Base-by-base conservation (phyloP, 768 basidiomycete genomes). In the Tulasnella sp. region DNA sequence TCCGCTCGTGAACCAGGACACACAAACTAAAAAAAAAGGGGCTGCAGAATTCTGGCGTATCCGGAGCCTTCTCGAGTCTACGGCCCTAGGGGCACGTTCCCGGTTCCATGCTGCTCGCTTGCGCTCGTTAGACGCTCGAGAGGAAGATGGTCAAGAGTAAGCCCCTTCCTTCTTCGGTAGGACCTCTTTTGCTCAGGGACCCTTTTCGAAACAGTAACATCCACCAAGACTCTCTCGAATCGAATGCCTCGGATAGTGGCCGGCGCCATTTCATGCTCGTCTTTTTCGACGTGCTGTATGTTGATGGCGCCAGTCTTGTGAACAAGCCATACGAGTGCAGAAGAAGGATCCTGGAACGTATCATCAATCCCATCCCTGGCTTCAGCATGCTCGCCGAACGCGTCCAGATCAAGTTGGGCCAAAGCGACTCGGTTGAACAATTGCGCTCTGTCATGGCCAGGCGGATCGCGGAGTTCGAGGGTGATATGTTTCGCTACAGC, bases 201-300 rank as follows among this genome's bases (percentile, higher is more conserved):
- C 18, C 26, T 37, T 13, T 9, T 61, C 20, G 35, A 26, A 32
- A 55, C 26, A 51, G 67, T 71, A n/a, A 61, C 40, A 46, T 32
- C 2, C 85, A 85, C 5, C 87, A 87, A 69, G 83, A 83, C 75
- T 88, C 88, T 4, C 82, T 88, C 48, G 78, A 83, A 70, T 87
- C 88, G 10, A 82, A 86, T 78, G 84, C 81, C 1, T 84, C 85
- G 3, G 83, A 84, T 26, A 69, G 79, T 9, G 84, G 84, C 20
- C 82, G 85, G 13, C 87, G 90, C 2, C 91, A 91, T 79, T 89
- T 96, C 9, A 93, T 90, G 26, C 87, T 97, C 23, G 91, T 95
- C 16, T 96, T 95, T 85, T 98, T 96, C 81, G 96, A 98, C 81
- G 81, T 96, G 18, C 86, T 98, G 7, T 83, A 88, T n/a, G 84